Evolutionary conservation across 805 yeast species (phyloP).

Genomic region (Myxozyma neglecta): DNA sequence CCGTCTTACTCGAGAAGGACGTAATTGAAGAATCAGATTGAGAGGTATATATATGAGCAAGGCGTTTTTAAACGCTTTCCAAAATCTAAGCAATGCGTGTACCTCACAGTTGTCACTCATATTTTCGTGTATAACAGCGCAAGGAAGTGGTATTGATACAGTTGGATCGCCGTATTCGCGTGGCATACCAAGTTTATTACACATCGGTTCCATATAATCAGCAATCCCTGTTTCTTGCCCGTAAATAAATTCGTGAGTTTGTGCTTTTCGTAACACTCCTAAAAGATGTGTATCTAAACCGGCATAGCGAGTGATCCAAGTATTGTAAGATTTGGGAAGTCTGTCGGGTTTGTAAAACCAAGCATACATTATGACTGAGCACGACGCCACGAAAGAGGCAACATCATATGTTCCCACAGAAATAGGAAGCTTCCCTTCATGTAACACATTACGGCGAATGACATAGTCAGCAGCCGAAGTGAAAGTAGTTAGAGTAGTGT

Average conservation of each 20-base stretch:
- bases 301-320: constrained; percentile 54
- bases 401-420: constrained; percentile 10
- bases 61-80: constrained; percentile 47
- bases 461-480: constrained; percentile 21
- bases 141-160: constrained; percentile 38
- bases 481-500: constrained; percentile 16
- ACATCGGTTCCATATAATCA: constrained; percentile 41
- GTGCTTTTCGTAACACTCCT: constrained; percentile 40
- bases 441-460: constrained; percentile 2
- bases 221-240: constrained; percentile 41
- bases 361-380: constrained; percentile 37
- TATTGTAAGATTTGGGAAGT: constrained; percentile 48
- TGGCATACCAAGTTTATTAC: constrained; percentile 42
- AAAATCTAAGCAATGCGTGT: constrained; percentile 50
- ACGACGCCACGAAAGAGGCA: constrained; percentile 22
- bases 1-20: constrained; percentile 21
- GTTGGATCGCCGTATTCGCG: constrained; percentile 40
- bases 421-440: background rate
- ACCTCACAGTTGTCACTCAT: constrained; percentile 46
- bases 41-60: constrained; percentile 47
- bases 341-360: constrained; percentile 43
- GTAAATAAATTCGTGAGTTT: constrained; percentile 41
- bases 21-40: constrained; percentile 42
- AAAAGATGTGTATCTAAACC: constrained; percentile 48
- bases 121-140: constrained; percentile 47